Conservation (phyloP, 1,284 basidiomycete species). For the Sporisorium scitamineum region DNA sequence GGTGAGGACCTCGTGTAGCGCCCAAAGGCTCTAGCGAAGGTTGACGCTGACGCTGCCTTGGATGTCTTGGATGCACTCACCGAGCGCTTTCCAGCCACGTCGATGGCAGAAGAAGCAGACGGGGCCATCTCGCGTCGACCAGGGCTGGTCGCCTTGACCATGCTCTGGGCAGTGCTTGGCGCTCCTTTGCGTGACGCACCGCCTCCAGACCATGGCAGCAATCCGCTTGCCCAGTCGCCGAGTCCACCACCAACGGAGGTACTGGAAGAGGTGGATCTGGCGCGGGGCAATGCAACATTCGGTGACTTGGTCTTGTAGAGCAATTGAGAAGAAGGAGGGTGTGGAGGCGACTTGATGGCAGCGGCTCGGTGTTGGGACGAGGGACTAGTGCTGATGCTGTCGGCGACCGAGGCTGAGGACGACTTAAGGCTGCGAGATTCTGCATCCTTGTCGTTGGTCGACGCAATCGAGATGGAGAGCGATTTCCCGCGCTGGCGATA, state of each 20-base stretch:
- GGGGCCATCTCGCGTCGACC: constrained; percentile 39
- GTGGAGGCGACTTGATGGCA: constrained; percentile 18
- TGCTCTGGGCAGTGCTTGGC: constrained; percentile 44
- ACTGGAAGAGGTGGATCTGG: constrained; percentile 36
- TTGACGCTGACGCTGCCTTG: constrained; percentile 44
- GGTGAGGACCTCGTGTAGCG: constrained; percentile 60
- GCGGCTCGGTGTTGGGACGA: constrained; percentile 17
- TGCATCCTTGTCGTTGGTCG: constrained; percentile 21
- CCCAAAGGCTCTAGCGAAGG: constrained; percentile 54
- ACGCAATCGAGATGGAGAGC: constrained; percentile 33
- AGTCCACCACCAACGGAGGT: constrained; percentile 25
- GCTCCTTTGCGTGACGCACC: constrained; percentile 42
- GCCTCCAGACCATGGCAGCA: constrained; percentile 50
- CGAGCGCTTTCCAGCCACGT: constrained; percentile 24
- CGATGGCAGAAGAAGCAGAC: constrained; percentile 16
- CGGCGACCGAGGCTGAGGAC: constrained; percentile 24
- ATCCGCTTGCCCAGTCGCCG: constrained; percentile 54
- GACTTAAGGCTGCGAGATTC: constrained; percentile 36
- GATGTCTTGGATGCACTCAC: constrained; percentile 28
- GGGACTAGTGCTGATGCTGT: constrained; percentile 33
- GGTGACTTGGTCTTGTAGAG: constrained; percentile 26
- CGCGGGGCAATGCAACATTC: constrained; percentile 18
- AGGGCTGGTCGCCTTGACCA: constrained; percentile 51
- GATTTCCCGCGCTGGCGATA: constrained; percentile 34
- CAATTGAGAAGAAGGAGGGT: constrained; percentile 32